phyloP scores from a whole-genome alignment of 768 basidiomycete genomes.

The Rhizopogon salebrosus region DNA sequence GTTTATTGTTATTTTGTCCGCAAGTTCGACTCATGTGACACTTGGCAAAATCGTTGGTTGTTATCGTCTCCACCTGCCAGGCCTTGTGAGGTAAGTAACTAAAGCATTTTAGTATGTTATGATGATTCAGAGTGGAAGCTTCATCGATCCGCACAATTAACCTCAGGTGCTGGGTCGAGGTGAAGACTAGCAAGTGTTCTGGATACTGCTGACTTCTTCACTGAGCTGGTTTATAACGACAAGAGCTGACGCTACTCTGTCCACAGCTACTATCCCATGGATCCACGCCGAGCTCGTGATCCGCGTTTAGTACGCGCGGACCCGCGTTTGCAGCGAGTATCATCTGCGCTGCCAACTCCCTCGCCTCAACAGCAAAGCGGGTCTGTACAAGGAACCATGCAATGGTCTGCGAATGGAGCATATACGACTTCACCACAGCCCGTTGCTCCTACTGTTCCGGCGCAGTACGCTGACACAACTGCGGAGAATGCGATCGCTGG shows the following conservation, averaged over 20 bases:
- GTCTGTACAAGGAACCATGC: conserved; percentile 1
- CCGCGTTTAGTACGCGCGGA: conserved; percentile 72
- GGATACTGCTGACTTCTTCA: conserved; percentile 83
- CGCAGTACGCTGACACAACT: not conserved
- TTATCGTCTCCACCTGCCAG: too few species aligned
- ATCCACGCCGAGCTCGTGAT: conserved; percentile 76
- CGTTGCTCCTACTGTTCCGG: not conserved
- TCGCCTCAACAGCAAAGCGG: conserved; percentile 12
- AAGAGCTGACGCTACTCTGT: conserved; percentile 9
- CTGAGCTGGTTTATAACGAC: conserved; percentile 9
- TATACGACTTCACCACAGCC: not conserved
- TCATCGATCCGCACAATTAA: conserved; percentile 51
- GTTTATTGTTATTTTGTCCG: conserved; percentile 1
- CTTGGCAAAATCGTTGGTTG: too few species aligned
- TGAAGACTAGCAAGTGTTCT: conserved; percentile 78
- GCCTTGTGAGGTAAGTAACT: conserved; percentile 15
- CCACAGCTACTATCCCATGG: conserved; percentile 47
- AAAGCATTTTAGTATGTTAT: conserved; percentile 10
- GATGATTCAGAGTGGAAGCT: conserved; percentile 97
- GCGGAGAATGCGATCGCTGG: conserved; percentile 1
- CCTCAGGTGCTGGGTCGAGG: conserved; percentile 49
- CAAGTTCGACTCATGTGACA: too few species aligned
- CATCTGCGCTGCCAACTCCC: conserved; percentile 32
- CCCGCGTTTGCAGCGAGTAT: conserved; percentile 53
- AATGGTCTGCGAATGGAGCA: conserved; percentile 17